Evolutionary conservation across 768 basidiomycete species (phyloP).

Genomic region (Sistotremastrum niveocremeum): DNA sequence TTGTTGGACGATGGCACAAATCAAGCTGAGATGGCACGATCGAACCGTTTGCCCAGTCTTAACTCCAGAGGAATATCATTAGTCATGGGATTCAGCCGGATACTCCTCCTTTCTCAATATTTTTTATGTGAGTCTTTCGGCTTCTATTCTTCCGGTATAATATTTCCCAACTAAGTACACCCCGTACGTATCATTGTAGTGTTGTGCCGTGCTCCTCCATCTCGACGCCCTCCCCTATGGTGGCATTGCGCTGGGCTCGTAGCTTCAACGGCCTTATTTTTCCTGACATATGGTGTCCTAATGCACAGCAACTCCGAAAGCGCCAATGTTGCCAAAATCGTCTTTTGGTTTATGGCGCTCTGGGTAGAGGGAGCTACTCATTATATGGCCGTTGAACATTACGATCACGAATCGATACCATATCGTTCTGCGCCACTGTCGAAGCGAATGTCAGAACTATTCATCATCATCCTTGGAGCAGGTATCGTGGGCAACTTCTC

Average conservation of each 20-base stretch:
- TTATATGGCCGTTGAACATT: neutral
- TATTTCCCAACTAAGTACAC: no score
- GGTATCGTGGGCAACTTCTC: neutral
- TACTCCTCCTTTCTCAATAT: neutral
- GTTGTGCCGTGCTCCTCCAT: no score
- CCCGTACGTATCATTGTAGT: no score
- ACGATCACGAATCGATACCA: neutral
- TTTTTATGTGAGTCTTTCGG: neutral
- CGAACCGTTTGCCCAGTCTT: neutral
- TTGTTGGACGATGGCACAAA: neutral
- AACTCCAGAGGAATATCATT: neutral
- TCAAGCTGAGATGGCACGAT: neutral
- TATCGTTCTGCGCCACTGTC: neutral
- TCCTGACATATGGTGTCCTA: no score
- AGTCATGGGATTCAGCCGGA: neutral
- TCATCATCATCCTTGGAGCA: neutral
- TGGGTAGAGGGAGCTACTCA: neutral
- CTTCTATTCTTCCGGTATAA: no score
- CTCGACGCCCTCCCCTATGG: no score
- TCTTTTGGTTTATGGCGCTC: neutral
- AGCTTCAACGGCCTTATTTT: no score
- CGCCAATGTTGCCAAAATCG: neutral
- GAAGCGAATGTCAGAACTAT: neutral
- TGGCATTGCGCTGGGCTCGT: no score
- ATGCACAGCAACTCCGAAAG: neutral